Percentiles rank a stretch among this genome's conserved stretches.
These are phyloP conservation scores for Fusarium drepaniforme DNA, from an alignment of 2,329 filamentous ascomycete genomes.

Conservation along the genomic window DNA sequence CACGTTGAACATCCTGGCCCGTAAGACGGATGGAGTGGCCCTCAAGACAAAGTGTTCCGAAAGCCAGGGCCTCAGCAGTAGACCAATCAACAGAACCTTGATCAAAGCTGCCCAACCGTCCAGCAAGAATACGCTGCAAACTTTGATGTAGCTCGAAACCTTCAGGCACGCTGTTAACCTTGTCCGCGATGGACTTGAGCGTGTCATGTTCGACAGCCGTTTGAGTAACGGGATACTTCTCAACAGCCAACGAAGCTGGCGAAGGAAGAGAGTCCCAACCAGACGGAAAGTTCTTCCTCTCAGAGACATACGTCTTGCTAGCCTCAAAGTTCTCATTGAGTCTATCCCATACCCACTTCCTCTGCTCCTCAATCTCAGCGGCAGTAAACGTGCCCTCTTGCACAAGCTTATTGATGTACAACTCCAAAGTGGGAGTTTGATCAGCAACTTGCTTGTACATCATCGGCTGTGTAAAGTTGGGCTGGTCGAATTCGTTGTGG, in stretches of 20 bases:
- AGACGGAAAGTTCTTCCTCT: constrained; percentile 94
- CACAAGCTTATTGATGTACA: constrained; percentile 90
- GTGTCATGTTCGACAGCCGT: constrained; percentile 81
- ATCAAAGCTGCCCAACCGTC: constrained; percentile 87
- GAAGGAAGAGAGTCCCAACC: neutral
- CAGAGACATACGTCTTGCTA: constrained; percentile 95
- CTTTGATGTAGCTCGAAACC: constrained; percentile 92
- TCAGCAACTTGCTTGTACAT: constrained; percentile 98
- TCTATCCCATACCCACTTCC: constrained; percentile 99
- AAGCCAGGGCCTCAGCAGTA: constrained; percentile 94
- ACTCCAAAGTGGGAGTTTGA: constrained; percentile 85
- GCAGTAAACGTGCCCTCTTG: constrained; percentile 94
- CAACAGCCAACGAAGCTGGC: constrained; percentile 72
- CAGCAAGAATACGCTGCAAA: constrained; percentile 91
- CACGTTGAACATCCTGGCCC: constrained; percentile 98
- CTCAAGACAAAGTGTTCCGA: constrained; percentile 89
- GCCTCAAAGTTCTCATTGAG: constrained; percentile 95
- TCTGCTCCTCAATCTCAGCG: constrained; percentile 97
- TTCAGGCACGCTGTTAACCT: constrained; percentile 82
- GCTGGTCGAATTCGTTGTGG: constrained; percentile 99
- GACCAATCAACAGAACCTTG: constrained; percentile 98
- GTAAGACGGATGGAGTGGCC: constrained; percentile 96
- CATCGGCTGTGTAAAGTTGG: constrained; percentile 95
- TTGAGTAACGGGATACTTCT: constrained; percentile 88
- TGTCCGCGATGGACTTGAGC: constrained; percentile 82